Conservation (phyloP, 306 rosid species). For the Quercus engelmannii region DNA sequence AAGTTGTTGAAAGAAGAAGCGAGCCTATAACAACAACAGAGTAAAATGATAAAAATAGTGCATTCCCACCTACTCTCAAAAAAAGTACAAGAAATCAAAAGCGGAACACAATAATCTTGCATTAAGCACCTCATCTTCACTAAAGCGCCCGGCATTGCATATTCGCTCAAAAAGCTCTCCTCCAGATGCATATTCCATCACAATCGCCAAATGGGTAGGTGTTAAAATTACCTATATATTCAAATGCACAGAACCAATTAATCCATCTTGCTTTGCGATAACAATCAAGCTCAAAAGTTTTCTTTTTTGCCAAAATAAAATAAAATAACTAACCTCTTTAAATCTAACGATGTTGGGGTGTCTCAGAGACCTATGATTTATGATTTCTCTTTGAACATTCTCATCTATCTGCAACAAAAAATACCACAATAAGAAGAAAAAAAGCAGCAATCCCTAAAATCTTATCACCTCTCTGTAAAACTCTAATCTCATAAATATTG, state of each 20-base stretch:
- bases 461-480: not conserved
- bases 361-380: slow-evolving; percentile 89
- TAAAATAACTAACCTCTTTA: slow-evolving; percentile 62
- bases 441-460: not conserved
- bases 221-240: slow-evolving; percentile 67
- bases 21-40: slow-evolving; percentile 58
- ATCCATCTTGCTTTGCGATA: not conserved
- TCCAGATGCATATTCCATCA: slow-evolving; percentile 95
- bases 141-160: slow-evolving; percentile 70
- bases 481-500: not conserved
- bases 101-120: slow-evolving; percentile 7
- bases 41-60: not conserved
- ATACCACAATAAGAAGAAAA: slow-evolving; percentile 10
- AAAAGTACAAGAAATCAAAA: not conserved
- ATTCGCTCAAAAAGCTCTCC: slow-evolving; percentile 86
- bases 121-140: slow-evolving; percentile 74
- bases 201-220: slow-evolving; percentile 93
- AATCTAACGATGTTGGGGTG: slow-evolving; percentile 88
- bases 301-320: not conserved
- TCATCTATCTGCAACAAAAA: slow-evolving; percentile 71
- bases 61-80: not conserved
- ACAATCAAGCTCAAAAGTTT: not conserved
- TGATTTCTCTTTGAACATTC: slow-evolving; percentile 89
- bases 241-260: not conserved
- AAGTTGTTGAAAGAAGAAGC: slow-evolving; percentile 96